phyloP scores from a whole-genome alignment of 208 protist species.

The Acanthamoeba healyi region DNA sequence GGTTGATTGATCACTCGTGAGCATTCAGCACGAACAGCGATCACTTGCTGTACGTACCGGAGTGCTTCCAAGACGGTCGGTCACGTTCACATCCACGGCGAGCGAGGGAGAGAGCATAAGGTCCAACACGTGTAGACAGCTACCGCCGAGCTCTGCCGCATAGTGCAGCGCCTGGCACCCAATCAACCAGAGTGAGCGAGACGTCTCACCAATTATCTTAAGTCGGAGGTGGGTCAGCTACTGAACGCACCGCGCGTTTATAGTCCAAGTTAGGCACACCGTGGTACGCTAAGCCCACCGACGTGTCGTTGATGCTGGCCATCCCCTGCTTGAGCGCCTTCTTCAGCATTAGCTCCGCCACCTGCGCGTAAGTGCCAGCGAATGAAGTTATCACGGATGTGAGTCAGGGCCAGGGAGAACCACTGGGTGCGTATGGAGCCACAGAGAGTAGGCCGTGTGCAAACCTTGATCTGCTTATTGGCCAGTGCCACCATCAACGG shows the following conservation, averaged over 20 bases:
- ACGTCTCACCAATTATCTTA: too few species aligned
- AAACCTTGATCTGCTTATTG: too few species aligned
- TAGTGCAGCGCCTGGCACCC: slow-evolving; percentile 11
- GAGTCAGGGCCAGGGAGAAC: not conserved
- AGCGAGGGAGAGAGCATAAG: slow-evolving; percentile 7
- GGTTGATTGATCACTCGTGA: not conserved
- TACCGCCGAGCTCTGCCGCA: not conserved
- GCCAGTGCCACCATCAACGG: too few species aligned
- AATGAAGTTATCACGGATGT: not conserved
- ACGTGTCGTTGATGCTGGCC: slow-evolving; percentile 5
- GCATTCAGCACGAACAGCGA: not conserved
- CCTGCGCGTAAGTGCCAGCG: not conserved
- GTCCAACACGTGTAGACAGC: not conserved
- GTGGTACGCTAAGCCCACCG: too few species aligned
- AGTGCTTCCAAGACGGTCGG: not conserved
- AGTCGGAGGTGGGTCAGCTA: not conserved
- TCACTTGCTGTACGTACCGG: not conserved
- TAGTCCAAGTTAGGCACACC: too few species aligned
- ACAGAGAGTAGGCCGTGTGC: too few species aligned
- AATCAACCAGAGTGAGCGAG: too few species aligned
- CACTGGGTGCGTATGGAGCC: too few species aligned
- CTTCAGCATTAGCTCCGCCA: not conserved
- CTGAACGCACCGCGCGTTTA: too few species aligned
- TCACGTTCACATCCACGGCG: not conserved
- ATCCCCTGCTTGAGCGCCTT: slow-evolving; percentile 12